These are phyloP conservation scores for Alternaria solani DNA, from an alignment of 2,329 filamentous ascomycete species.

Conservation along the genomic window DNA sequence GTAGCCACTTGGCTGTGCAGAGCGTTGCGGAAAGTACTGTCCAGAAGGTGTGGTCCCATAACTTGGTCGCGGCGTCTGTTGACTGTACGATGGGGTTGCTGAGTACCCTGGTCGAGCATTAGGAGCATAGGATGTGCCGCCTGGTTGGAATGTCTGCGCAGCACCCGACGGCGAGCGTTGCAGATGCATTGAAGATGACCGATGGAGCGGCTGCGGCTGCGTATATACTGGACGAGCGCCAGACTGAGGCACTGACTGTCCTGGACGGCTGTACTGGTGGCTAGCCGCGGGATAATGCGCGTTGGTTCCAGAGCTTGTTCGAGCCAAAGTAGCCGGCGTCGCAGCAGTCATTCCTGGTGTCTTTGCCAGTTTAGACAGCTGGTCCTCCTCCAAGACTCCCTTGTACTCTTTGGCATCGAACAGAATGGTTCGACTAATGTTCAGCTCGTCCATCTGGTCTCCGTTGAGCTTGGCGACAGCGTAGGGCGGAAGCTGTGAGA, in stretches of 20 bases:
- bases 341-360: conserved; percentile 43
- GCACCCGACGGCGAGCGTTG: conserved; percentile 45
- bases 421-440: conserved; percentile 80
- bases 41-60: conserved; percentile 35
- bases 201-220: conserved; percentile 44
- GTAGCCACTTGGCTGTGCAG: conserved; percentile 39
- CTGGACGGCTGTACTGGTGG: conserved; percentile 45
- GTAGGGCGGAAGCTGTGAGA: conserved; percentile 80
- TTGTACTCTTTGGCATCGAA: conserved; percentile 76
- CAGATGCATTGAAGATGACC: conserved; percentile 49
- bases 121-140: conserved; percentile 38
- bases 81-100: conserved; percentile 38
- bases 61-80: conserved; percentile 44
- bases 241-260: conserved; percentile 35
- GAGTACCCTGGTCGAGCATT: conserved; percentile 39
- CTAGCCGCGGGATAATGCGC: conserved; percentile 38
- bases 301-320: conserved; percentile 37
- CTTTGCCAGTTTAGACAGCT: conserved; percentile 58
- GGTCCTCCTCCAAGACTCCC: conserved; percentile 86
- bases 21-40: conserved; percentile 44
- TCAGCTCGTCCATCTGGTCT: conserved; percentile 81
- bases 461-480: conserved; percentile 86
- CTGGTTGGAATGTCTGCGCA: conserved; percentile 40
- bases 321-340: conserved; percentile 39
- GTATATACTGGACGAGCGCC: conserved; percentile 45